Evolutionary conservation across 148 eudicot genomes (phyloP).

Genomic region (Talinum fruticosum): DNA sequence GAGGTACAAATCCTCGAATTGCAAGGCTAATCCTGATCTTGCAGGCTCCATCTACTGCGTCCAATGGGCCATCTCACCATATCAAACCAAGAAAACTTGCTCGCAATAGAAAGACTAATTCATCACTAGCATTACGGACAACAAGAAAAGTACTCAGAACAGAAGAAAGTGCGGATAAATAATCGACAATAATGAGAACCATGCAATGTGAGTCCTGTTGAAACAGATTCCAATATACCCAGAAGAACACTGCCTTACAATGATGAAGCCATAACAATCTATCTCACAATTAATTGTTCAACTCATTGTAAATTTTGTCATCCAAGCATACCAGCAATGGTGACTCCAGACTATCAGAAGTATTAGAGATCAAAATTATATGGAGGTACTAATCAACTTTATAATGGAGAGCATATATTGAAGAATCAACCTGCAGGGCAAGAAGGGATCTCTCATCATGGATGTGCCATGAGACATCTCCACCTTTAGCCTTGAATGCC

Average conservation of each 20-base stretch:
- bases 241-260: background rate
- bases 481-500: constrained; percentile 82
- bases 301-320: background rate
- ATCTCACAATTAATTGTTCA: background rate
- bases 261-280: background rate
- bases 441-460: constrained; percentile 96
- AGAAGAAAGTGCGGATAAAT: too few species aligned
- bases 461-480: constrained; percentile 95
- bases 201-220: background rate
- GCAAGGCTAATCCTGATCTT: background rate
- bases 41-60: background rate
- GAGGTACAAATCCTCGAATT: too few species aligned
- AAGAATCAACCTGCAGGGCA: constrained; percentile 76
- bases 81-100: background rate
- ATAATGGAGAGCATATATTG: background rate
- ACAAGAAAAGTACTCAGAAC: background rate
- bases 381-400: background rate
- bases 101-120: background rate
- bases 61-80: background rate
- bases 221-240: too few species aligned
- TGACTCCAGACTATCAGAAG: background rate
- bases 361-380: background rate
- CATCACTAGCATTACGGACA: background rate
- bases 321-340: background rate
- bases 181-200: background rate